Evolutionary conservation across 805 yeast species (phyloP).

Genomic region (Candida cerambycidarum): DNA sequence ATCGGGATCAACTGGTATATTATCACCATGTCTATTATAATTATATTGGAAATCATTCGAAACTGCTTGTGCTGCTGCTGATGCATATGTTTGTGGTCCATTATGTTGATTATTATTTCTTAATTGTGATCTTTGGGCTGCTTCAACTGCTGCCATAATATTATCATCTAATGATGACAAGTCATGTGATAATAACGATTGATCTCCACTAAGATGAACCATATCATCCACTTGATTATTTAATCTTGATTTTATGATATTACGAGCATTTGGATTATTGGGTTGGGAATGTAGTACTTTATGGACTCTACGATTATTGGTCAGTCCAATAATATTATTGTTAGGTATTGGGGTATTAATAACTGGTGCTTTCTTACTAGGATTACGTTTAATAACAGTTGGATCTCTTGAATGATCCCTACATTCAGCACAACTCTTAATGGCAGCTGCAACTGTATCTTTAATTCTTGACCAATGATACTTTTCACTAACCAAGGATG

Average conservation of each 20-base stretch:
- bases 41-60: slow-evolving; percentile 11
- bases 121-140: slow-evolving; percentile 45
- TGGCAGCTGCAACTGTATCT: slow-evolving; percentile 78
- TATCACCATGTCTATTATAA: slow-evolving; percentile 21
- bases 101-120: slow-evolving; percentile 10
- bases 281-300: slow-evolving; percentile 20
- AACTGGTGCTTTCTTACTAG: slow-evolving; percentile 1
- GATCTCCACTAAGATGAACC: slow-evolving; percentile 27
- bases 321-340: background rate
- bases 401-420: slow-evolving; percentile 41
- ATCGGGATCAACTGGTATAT: slow-evolving; percentile 57
- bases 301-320: slow-evolving; percentile 15
- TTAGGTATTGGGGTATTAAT: background rate
- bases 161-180: slow-evolving; percentile 45
- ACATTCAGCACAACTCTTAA: slow-evolving; percentile 75
- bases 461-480: slow-evolving; percentile 93
- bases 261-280: slow-evolving; percentile 22
- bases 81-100: slow-evolving; percentile 12
- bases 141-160: slow-evolving; percentile 60
- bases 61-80: slow-evolving; percentile 8
- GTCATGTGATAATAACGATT: slow-evolving; percentile 38
- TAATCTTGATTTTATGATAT: slow-evolving; percentile 18
- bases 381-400: slow-evolving; percentile 16
- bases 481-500: slow-evolving; percentile 70
- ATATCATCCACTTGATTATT: slow-evolving; percentile 30